Conservation (phyloP, 345 rosid genomes). For the Jatropha curcas region DNA sequence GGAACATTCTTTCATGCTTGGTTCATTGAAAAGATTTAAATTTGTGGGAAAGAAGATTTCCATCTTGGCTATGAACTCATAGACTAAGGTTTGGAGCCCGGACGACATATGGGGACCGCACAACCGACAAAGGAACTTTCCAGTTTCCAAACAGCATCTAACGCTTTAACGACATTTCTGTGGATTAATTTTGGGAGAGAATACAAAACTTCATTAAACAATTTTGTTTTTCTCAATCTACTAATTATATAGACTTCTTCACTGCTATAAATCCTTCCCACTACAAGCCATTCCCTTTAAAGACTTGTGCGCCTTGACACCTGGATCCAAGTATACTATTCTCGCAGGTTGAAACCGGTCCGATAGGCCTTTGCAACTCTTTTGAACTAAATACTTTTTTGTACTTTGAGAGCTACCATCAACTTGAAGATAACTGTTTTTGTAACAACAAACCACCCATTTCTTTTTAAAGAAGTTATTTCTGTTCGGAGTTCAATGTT, state of each 20-base stretch:
- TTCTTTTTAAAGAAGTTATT: background rate
- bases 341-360: background rate
- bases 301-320: background rate
- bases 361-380: background rate
- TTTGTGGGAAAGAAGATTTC: background rate
- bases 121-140: no score
- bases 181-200: background rate
- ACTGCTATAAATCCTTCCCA: background rate
- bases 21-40: background rate
- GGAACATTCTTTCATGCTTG: background rate
- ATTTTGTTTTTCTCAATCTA: background rate
- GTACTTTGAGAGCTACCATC: background rate
- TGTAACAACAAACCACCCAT: conserved; percentile 3
- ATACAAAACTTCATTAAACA: background rate
- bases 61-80: background rate
- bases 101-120: no score
- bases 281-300: background rate
- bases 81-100: no score
- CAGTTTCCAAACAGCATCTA: background rate
- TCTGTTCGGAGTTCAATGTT: background rate
- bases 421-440: background rate
- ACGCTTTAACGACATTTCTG: background rate
- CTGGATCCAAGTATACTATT: background rate
- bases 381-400: background rate
- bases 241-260: background rate